Conservation (phyloP, 129 eudicot species). For the Pulicaria dysenterica region DNA sequence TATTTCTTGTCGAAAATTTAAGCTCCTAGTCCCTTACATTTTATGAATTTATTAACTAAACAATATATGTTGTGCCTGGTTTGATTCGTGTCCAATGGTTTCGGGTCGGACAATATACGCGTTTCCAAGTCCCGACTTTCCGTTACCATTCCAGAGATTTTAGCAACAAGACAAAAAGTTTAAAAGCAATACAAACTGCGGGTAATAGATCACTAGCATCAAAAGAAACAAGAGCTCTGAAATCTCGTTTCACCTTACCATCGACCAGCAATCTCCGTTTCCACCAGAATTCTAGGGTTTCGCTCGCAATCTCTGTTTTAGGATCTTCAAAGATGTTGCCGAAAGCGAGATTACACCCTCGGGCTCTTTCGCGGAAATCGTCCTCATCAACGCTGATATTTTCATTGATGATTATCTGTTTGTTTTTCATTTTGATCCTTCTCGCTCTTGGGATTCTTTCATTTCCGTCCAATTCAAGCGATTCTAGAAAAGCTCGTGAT, state of each 20-base stretch:
- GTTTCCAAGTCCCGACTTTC: neutral
- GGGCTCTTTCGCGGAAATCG: slow-evolving; percentile 44
- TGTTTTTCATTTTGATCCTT: slow-evolving; percentile 53
- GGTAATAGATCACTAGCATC: neutral
- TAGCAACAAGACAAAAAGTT: neutral
- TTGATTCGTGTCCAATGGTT: no score
- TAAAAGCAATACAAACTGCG: slow-evolving; percentile 1
- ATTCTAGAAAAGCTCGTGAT: slow-evolving; percentile 47
- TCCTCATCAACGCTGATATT: slow-evolving; percentile 56
- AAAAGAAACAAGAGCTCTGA: neutral
- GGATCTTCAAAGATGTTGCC: slow-evolving; percentile 45
- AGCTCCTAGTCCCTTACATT: no score
- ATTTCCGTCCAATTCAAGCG: slow-evolving; percentile 41
- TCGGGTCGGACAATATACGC: neutral
- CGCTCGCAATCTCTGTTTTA: slow-evolving; percentile 1
- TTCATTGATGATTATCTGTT: slow-evolving; percentile 41
- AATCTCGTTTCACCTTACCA: slow-evolving; percentile 11
- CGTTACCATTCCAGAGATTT: neutral
- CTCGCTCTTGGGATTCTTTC: slow-evolving; percentile 59
- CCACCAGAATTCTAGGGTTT: slow-evolving; percentile 28
- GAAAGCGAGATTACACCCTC: slow-evolving; percentile 53
- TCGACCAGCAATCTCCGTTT: neutral
- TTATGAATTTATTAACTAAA: no score
- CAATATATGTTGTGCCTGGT: no score
- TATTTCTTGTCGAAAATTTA: no score